Conservation (phyloP, 2,329 filamentous ascomycete species). For the Emergomyces orientalis region DNA sequence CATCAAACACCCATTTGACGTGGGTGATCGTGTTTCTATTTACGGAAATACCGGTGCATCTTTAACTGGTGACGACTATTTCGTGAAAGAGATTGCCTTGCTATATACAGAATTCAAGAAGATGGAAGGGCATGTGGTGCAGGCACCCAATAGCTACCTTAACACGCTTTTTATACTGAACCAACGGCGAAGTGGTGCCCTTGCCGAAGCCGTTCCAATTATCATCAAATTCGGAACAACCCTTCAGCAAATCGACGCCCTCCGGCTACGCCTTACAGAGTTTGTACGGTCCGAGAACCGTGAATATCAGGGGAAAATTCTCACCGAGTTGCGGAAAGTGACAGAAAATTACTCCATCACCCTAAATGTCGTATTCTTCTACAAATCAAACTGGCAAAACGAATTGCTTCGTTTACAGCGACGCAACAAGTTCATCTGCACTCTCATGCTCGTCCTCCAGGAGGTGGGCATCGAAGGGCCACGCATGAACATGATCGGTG, state of each 20-base stretch:
- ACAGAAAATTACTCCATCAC: slow-evolving; percentile 76
- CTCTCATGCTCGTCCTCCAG: slow-evolving; percentile 77
- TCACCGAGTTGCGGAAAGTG: slow-evolving; percentile 73
- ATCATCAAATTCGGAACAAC: slow-evolving; percentile 84
- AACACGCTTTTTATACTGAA: slow-evolving; percentile 94
- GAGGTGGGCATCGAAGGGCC: slow-evolving; percentile 80
- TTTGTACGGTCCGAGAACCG: slow-evolving; percentile 80
- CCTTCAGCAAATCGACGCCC: slow-evolving; percentile 67
- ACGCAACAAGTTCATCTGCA: slow-evolving; percentile 89
- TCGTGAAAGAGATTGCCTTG: slow-evolving; percentile 86
- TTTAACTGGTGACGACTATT: slow-evolving; percentile 82
- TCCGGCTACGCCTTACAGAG: slow-evolving; percentile 70
- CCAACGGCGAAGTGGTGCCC: slow-evolving; percentile 76
- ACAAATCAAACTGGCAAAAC: slow-evolving; percentile 95
- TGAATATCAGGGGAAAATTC: slow-evolving; percentile 76
- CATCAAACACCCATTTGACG: slow-evolving; percentile 94
- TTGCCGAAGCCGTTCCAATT: slow-evolving; percentile 78
- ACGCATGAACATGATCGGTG: slow-evolving; percentile 60
- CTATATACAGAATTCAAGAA: slow-evolving; percentile 98
- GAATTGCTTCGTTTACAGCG: slow-evolving; percentile 80
- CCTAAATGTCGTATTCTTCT: slow-evolving; percentile 92
- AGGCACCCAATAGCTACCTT: slow-evolving; percentile 87
- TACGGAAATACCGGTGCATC: slow-evolving; percentile 80
- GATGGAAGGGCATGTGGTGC: slow-evolving; percentile 92
- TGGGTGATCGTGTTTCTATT: slow-evolving; percentile 83